Evolutionary conservation across 768 basidiomycete genomes (phyloP).

Genomic region (Pulveroboletus sp.): DNA sequence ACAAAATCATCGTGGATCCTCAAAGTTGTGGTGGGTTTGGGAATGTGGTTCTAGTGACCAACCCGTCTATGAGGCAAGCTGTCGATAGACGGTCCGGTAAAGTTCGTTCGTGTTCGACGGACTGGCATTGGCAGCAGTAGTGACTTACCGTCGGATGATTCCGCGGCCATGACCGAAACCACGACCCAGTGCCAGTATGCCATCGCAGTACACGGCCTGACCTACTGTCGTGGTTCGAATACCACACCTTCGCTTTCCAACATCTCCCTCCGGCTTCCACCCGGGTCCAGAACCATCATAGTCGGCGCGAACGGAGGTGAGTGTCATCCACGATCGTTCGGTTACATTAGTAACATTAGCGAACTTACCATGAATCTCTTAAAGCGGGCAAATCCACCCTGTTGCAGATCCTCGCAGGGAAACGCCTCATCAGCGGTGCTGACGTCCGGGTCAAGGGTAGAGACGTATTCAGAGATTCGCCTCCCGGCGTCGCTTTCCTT

Average conservation of each 20-base stretch:
- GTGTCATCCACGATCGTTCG: slow-evolving; percentile 16
- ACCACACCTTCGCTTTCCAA: slow-evolving; percentile 53
- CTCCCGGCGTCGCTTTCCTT: slow-evolving; percentile 77
- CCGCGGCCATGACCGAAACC: neutral
- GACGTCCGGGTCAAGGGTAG: slow-evolving; percentile 68
- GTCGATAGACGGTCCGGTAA: too few species aligned
- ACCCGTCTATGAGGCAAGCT: too few species aligned
- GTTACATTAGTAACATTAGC: neutral
- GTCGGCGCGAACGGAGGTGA: slow-evolving; percentile 93
- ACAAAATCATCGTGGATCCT: too few species aligned
- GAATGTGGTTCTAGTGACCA: too few species aligned
- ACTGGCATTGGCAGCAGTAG: too few species aligned
- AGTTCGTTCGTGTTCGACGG: too few species aligned
- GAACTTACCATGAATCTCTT: slow-evolving; percentile 2
- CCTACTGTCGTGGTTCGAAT: slow-evolving; percentile 50
- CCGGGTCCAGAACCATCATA: slow-evolving; percentile 79
- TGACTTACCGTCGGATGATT: neutral
- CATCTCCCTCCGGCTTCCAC: slow-evolving; percentile 62
- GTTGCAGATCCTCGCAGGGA: slow-evolving; percentile 90
- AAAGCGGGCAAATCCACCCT: slow-evolving; percentile 96
- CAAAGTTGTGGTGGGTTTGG: too few species aligned
- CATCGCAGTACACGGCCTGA: slow-evolving; percentile 45
- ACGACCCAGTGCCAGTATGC: slow-evolving; percentile 4
- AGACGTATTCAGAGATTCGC: slow-evolving; percentile 89
- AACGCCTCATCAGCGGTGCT: slow-evolving; percentile 65